phyloP scores from a whole-genome alignment of 108 stramenopile genomes.

The Skeletonema menzelii region DNA sequence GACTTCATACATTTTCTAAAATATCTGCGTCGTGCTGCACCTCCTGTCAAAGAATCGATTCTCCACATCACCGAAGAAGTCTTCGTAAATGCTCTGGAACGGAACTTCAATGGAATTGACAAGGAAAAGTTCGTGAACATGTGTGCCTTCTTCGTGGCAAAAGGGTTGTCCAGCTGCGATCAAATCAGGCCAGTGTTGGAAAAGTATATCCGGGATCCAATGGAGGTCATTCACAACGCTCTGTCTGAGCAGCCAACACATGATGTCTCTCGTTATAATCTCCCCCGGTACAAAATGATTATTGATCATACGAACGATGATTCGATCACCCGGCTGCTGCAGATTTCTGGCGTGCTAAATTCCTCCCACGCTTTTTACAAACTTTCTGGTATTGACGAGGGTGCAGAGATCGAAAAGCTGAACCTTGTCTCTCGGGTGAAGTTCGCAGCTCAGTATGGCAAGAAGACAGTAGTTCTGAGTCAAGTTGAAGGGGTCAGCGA shows the following conservation, averaged over 20 bases:
- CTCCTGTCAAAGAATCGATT: not conserved
- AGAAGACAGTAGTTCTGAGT: slow-evolving; percentile 32
- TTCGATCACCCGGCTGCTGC: slow-evolving; percentile 26
- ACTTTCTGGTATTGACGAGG: slow-evolving; percentile 21
- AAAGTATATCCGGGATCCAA: slow-evolving; percentile 13
- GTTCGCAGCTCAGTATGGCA: slow-evolving; percentile 34
- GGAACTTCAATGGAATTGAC: slow-evolving; percentile 25
- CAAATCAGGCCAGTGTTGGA: slow-evolving; percentile 8
- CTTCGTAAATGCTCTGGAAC: slow-evolving; percentile 6
- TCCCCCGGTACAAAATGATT: slow-evolving; percentile 39
- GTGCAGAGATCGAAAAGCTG: slow-evolving; percentile 19
- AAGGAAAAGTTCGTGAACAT: slow-evolving; percentile 19
- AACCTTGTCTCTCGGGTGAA: slow-evolving; percentile 34
- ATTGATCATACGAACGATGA: slow-evolving; percentile 36
- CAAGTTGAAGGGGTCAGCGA: slow-evolving; percentile 35
- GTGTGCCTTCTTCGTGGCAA: slow-evolving; percentile 11
- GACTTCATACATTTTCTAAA: slow-evolving; percentile 34
- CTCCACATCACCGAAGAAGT: slow-evolving; percentile 6
- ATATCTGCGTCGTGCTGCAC: slow-evolving; percentile 12
- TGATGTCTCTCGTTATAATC: slow-evolving; percentile 8
- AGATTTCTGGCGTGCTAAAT: slow-evolving; percentile 21
- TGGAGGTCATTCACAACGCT: slow-evolving; percentile 21
- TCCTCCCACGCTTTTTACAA: slow-evolving; percentile 14
- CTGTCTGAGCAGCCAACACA: slow-evolving; percentile 12
- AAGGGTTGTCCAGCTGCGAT: not conserved